Evolutionary conservation across 192 early-diverging fungal genomes (phyloP), one percentile per base, ranked within the genome.

Genomic region (Backusella morwellensis): DNA sequence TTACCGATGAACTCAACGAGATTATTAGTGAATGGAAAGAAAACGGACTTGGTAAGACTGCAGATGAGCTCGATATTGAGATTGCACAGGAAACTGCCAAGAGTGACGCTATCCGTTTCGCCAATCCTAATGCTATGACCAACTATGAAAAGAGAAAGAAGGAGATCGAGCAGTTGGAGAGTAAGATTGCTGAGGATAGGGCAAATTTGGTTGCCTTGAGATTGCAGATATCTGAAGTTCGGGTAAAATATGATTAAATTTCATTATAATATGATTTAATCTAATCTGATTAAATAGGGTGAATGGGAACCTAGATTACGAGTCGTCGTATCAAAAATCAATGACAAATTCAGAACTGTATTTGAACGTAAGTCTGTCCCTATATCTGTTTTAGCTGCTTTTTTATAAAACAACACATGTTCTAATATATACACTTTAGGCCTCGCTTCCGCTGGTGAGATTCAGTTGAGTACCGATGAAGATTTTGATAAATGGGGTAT

Each of bases 401-500:
- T 47, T 9, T 50, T 77, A 44, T 50, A 21, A 70, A 32, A 6
- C 23, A 35, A 17, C 69, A n/a, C 15, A 41, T 26, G 29, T 29
- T 42, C 38, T 23, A 36, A 44, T 26, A 32, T 72, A 32, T 41
- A 29, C 23, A 14, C 14, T 44, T 17, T 44, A 92, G 90, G 83
- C 21, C 95, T 96, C 81, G 92, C 90, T 19, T 95, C 93, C 79
- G 90, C 89, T 23, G 95, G 93, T 19, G 92, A 95, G 78, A 91
- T 96, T 3, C 80, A 81, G 38, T 71, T 93, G 3, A 83, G 85
- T 59, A 85, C 86, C 71, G 88, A 90, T 71, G 95, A 95, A 47
- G 94, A 97, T 76, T 99, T 91, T 82, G 92, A 91, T 71, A 88
- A 92, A 78, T 99, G 97, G 96, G 95, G 95, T 14, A 91, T 98